Conservation (phyloP, 2,329 filamentous ascomycete genomes). For the Claviceps sp. region DNA sequence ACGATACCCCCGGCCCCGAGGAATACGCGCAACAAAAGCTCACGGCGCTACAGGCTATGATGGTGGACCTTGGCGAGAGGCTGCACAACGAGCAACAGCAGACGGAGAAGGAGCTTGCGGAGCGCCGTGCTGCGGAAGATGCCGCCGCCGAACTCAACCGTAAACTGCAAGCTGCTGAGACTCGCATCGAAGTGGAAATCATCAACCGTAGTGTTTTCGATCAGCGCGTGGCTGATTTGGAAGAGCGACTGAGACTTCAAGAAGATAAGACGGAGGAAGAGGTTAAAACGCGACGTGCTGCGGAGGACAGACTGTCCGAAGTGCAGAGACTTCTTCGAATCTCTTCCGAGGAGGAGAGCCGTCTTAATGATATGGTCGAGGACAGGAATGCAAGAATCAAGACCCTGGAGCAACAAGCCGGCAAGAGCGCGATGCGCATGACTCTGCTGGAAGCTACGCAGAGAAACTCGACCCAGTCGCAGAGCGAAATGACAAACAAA, state of each 20-base stretch:
- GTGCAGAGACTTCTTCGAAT: constrained; percentile 56
- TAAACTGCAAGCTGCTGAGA: constrained; percentile 43
- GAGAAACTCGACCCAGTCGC: constrained; percentile 37
- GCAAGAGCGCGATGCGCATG: constrained; percentile 46
- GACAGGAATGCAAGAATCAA: constrained; percentile 57
- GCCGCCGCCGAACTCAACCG: constrained; percentile 37
- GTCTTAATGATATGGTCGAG: constrained; percentile 52
- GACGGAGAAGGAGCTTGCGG: constrained; percentile 33
- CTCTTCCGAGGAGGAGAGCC: constrained; percentile 58
- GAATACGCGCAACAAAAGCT: constrained; percentile 40
- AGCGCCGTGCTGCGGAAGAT: constrained; percentile 40
- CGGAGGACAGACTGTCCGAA: constrained; percentile 61
- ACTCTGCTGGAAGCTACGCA: constrained; percentile 58
- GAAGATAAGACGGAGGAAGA: constrained; percentile 54
- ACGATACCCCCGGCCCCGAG: constrained; percentile 33
- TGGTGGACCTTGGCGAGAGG: constrained; percentile 46
- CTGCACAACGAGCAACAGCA: constrained; percentile 34
- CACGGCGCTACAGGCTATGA: constrained; percentile 44
- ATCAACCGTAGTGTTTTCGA: constrained; percentile 46
- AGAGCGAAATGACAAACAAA: constrained; percentile 42
- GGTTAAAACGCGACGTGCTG: constrained; percentile 46
- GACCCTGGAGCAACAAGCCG: constrained; percentile 39
- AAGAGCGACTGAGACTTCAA: constrained; percentile 51
- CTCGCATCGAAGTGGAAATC: constrained; percentile 45
- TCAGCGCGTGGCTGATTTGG: constrained; percentile 53